These are phyloP conservation scores for Pezizomycotina sp. DNA, from an alignment of 2,329 filamentous ascomycete species.

Conservation along the genomic window DNA sequence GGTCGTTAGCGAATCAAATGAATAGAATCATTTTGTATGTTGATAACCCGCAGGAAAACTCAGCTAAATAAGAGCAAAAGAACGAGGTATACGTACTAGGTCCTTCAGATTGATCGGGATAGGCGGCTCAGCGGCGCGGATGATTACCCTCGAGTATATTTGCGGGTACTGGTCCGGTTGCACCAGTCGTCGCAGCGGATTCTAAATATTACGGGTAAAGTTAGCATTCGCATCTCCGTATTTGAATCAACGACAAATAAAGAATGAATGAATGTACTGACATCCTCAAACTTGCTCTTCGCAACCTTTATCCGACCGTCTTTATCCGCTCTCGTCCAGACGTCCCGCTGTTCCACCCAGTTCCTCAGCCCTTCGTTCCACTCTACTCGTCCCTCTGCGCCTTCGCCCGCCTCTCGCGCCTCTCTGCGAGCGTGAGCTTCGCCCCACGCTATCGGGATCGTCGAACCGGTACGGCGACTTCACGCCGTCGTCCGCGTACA, in stretches of 20 bases:
- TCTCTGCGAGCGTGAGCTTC: conserved; percentile 9
- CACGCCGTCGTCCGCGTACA: conserved; percentile 17
- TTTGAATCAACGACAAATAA: conserved; percentile 3
- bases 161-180: conserved; percentile 21
- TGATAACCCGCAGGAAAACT: too few relatives aligned
- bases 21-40: too few relatives aligned
- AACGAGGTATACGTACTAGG: conserved; percentile 11
- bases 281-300: conserved; percentile 23
- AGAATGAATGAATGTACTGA: conserved; percentile 11
- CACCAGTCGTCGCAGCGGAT: conserved; percentile 21
- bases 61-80: background rate
- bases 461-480: conserved; percentile 18
- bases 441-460: conserved; percentile 12
- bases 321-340: conserved; percentile 23
- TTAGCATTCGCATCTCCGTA: conserved; percentile 3
- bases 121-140: conserved; percentile 20
- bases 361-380: conserved; percentile 23
- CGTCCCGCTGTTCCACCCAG: conserved; percentile 22
- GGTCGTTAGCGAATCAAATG: background rate
- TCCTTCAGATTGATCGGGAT: conserved; percentile 24
- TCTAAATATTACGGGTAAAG: conserved; percentile 14
- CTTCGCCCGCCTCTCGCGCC: conserved; percentile 10
- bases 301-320: conserved; percentile 23
- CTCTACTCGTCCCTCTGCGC: conserved; percentile 21
- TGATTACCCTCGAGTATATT: conserved; percentile 22